phyloP scores from a whole-genome alignment of 805 yeast species.

The Candida methanosorbosa region DNA sequence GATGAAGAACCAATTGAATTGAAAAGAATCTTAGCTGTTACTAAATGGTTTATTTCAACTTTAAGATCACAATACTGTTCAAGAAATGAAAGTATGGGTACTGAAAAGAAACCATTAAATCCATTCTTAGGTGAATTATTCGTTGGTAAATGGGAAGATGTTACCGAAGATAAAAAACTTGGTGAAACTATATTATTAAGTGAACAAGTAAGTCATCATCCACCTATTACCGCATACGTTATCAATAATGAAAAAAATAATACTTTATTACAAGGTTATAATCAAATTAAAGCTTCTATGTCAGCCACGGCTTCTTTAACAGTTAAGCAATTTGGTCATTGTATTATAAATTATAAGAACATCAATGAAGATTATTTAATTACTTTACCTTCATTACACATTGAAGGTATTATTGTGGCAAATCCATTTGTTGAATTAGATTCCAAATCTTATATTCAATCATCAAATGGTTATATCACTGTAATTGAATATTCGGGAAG shows the following conservation, averaged over 20 bases:
- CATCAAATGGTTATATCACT: slow-evolving; percentile 68
- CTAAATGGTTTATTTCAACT: slow-evolving; percentile 87
- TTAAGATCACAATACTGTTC: slow-evolving; percentile 90
- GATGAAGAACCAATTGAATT: slow-evolving; percentile 43
- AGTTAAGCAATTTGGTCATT: slow-evolving; percentile 92
- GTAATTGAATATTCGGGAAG: slow-evolving; percentile 79
- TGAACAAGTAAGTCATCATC: slow-evolving; percentile 97
- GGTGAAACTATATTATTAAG: slow-evolving; percentile 76
- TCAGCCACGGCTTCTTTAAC: slow-evolving; percentile 65
- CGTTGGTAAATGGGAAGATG: slow-evolving; percentile 78
- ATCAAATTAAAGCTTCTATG: slow-evolving; percentile 79
- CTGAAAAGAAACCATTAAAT: slow-evolving; percentile 94
- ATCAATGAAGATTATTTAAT: slow-evolving; percentile 62
- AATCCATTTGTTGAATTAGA: slow-evolving; percentile 94
- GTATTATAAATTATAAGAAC: slow-evolving; percentile 56
- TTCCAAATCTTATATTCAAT: slow-evolving; percentile 76
- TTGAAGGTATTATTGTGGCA: slow-evolving; percentile 86
- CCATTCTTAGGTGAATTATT: slow-evolving; percentile 95
- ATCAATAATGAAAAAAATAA: slow-evolving; percentile 65
- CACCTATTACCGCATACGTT: slow-evolving; percentile 93
- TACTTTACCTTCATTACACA: slow-evolving; percentile 91
- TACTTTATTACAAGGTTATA: slow-evolving; percentile 76
- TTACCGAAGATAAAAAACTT: slow-evolving; percentile 33
- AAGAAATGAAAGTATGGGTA: slow-evolving; percentile 85
- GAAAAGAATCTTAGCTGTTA: slow-evolving; percentile 71